Evolutionary conservation across 768 basidiomycete genomes (phyloP).

Genomic region (Aureoboletus auriporus): DNA sequence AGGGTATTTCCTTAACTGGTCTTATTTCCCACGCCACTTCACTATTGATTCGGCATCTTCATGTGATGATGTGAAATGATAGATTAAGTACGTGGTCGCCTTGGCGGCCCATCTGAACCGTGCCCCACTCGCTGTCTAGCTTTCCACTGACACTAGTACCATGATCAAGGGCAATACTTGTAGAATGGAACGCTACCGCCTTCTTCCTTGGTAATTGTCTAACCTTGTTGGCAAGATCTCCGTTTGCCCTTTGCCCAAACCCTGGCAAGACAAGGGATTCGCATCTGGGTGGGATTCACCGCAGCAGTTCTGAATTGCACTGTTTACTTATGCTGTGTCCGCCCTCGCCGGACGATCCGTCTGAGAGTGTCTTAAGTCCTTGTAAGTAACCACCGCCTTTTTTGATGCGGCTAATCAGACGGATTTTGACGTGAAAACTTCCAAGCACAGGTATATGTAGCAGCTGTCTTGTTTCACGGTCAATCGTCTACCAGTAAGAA

Average conservation of each 20-base stretch:
- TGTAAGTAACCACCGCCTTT: constrained; percentile 1
- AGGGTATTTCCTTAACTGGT: constrained; percentile 27
- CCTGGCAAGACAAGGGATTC: constrained; percentile 14
- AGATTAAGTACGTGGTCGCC: background rate
- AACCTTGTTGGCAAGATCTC: constrained; percentile 19
- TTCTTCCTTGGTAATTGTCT: constrained; percentile 11
- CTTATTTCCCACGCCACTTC: constrained; percentile 23
- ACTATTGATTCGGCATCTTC: constrained; percentile 5
- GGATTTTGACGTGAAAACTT: constrained; percentile 4
- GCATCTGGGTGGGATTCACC: constrained; percentile 12
- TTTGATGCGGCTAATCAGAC: constrained; percentile 6
- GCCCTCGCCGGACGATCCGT: no score
- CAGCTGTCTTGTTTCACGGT: constrained; percentile 3
- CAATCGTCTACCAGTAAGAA: no score
- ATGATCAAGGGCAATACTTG: no score
- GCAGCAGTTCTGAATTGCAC: no score
- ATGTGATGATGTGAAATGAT: constrained; percentile 10
- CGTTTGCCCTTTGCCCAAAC: constrained; percentile 16
- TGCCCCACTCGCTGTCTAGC: no score
- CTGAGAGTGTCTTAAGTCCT: constrained; percentile 5
- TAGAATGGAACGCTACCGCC: background rate
- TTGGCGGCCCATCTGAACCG: background rate
- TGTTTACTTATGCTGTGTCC: no score
- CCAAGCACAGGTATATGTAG: no score
- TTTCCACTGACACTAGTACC: no score